Percentiles rank a stretch among this genome's conserved stretches.
Conservation (phyloP, 225 moss, liverwort and hornwort genomes). For the Polytrichum formosum region DNA sequence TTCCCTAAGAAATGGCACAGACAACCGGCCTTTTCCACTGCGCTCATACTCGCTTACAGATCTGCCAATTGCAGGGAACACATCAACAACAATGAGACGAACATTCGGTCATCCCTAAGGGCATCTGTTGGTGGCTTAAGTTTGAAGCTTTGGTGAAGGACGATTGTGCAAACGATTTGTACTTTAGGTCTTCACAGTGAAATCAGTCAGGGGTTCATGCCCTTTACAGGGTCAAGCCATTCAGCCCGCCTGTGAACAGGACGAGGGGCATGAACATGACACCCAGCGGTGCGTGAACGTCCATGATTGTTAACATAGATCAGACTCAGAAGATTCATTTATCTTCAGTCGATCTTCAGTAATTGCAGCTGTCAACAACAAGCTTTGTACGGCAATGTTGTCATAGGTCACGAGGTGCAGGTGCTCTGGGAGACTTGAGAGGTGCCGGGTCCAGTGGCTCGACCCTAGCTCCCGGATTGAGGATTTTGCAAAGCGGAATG, state of each 20-base stretch:
- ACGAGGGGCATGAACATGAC: background rate
- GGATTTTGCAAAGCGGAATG: background rate
- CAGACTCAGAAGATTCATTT: background rate
- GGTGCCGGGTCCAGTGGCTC: background rate
- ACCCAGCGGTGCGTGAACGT: background rate
- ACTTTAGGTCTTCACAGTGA: slow-evolving; percentile 11
- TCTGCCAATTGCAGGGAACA: slow-evolving; percentile 29
- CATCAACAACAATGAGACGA: slow-evolving; percentile 20
- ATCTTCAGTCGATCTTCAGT: background rate
- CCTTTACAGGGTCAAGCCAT: background rate
- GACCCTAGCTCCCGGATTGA: background rate
- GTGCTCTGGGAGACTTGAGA: background rate
- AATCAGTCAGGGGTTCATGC: slow-evolving; percentile 2
- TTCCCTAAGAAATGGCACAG: background rate
- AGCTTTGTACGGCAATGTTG: background rate
- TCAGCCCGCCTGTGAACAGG: too few relatives aligned
- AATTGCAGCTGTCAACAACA: background rate
- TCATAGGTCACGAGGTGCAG: background rate
- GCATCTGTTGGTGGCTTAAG: background rate
- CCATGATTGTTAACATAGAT: background rate
- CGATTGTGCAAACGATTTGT: background rate
- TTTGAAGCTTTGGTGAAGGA: slow-evolving; percentile 1
- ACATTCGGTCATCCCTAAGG: slow-evolving; percentile 25
- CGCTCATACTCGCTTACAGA: slow-evolving; percentile 61
- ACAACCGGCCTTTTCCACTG: slow-evolving; percentile 25